A percentile compares a stretch with the other conserved stretches of the same genome.
Evolutionary conservation across 1,284 basidiomycete species (phyloP).

Genomic region (Mycosarcoma mackinlayi): DNA sequence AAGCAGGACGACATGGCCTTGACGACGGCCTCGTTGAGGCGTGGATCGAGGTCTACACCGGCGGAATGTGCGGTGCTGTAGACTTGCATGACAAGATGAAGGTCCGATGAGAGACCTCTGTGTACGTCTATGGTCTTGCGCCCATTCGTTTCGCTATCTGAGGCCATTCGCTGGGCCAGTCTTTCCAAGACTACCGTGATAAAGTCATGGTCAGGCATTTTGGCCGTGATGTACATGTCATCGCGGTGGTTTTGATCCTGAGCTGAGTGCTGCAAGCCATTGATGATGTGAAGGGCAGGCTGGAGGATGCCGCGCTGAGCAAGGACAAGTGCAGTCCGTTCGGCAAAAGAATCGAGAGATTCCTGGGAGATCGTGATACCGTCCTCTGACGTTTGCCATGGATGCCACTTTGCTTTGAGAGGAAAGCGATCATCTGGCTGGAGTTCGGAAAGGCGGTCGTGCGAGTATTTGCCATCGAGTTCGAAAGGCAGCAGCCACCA

Average conservation of each 20-base stretch:
- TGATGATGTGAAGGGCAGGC: conserved; percentile 34
- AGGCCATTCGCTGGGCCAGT: conserved; percentile 24
- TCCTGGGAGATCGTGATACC: conserved; percentile 12
- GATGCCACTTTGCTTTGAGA: conserved; percentile 36
- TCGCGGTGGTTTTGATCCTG: neutral
- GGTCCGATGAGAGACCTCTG: conserved; percentile 22
- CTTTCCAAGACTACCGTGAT: conserved; percentile 26
- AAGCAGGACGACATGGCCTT: conserved; percentile 22
- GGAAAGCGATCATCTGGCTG: conserved; percentile 16
- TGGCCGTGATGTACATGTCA: neutral
- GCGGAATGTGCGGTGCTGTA: conserved; percentile 18
- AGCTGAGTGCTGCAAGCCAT: conserved; percentile 6
- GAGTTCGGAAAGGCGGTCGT: neutral
- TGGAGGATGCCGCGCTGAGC: conserved; percentile 36
- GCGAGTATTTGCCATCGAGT: conserved; percentile 5
- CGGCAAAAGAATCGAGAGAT: conserved; percentile 31
- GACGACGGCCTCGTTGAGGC: conserved; percentile 30
- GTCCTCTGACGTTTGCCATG: conserved; percentile 29
- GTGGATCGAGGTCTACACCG: conserved; percentile 23
- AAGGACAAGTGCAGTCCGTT: conserved; percentile 39
- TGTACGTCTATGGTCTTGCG: conserved; percentile 24
- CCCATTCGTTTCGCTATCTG: neutral
- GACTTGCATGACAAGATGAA: conserved; percentile 25
- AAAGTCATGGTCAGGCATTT: conserved; percentile 34
- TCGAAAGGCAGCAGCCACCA: conserved; percentile 45